phyloP scores from a whole-genome alignment of 305 asterid species.

The Salvia sclarea region DNA sequence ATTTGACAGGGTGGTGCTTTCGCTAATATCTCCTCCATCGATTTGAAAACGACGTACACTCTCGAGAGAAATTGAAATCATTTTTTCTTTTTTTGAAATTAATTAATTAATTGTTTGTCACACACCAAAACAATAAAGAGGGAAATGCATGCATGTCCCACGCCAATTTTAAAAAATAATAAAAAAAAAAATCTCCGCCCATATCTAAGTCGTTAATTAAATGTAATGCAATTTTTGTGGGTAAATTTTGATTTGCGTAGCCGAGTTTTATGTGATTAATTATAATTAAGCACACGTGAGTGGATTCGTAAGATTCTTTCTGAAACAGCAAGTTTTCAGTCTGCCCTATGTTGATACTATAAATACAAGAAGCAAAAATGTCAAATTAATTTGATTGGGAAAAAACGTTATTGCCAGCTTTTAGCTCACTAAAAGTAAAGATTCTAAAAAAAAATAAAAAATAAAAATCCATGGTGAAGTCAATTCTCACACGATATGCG shows the following conservation, averaged over 20 bases:
- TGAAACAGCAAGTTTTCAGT: conserved; percentile 3
- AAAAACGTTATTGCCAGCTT: conserved; percentile 27
- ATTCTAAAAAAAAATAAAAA: conserved; percentile 8
- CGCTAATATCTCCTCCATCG: conserved; percentile 8
- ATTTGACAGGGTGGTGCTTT: neutral
- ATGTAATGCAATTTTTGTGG: too few species aligned
- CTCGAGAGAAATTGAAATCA: neutral
- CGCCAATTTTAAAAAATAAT: neutral
- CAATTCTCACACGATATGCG: conserved; percentile 38
- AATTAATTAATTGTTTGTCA: neutral
- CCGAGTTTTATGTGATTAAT: too few species aligned
- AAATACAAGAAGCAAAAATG: conserved; percentile 32
- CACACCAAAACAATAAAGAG: neutral
- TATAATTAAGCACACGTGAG: neutral
- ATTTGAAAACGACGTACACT: neutral
- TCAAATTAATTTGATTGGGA: neutral
- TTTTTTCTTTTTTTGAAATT: too few species aligned
- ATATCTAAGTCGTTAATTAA: too few species aligned
- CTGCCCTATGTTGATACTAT: conserved; percentile 35
- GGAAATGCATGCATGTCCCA: neutral
- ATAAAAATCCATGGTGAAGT: conserved; percentile 30
- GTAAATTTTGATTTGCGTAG: too few species aligned
- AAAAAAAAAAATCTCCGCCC: too few species aligned
- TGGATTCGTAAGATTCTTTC: conserved; percentile 1
- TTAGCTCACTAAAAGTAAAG: conserved; percentile 27